Evolutionary conservation across 208 protist genomes (phyloP), one percentile per base, ranked within the genome.

Genomic region (Leishmania arabica): DNA sequence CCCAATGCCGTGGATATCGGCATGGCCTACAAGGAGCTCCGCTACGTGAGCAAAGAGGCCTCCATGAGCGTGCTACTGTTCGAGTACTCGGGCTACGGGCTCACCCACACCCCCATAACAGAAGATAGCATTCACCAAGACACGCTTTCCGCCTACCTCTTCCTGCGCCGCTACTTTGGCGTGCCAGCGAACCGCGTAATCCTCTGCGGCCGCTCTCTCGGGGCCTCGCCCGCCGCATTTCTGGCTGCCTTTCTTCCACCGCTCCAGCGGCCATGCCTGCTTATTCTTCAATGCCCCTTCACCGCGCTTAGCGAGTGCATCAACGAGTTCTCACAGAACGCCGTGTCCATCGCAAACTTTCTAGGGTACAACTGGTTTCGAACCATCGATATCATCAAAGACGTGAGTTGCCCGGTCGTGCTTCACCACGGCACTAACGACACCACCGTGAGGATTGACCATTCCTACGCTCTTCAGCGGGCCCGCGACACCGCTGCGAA

Each of bases 81-180:
- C 64, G 94, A 97, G 80, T 97, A 96, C 85, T 89, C 82, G 19
- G 94, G 94, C 60, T 97, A 97, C 80, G 94, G 94, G n/a, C 85
- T 95, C 58, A 85, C 85, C 0, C 78, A 80, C 49, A 86, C 78
- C 34, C 86, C 89, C 1, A 90, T 91, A 21, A 91, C 87, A 17
- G 93, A 95, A 83, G 81, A 66, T 0, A 91, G 86, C 77, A 90
- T 94, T 64, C 84, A 93, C 70, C 84, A 88, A 65, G 92, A 95
- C 75, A 90, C 91, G 68, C 58, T 90, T 1, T 93, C 91, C 3
- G 89, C 92, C 34, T 93, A 94, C 73, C 84, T 80, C n/a, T 97
- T 95, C 77, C 87, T 87, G 34, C 77, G 87, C 19, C 85, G 85
- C 17, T 79, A 91, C 78, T 85, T 96, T 17, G 66, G 72, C 27